Conservation (phyloP, 805 yeast genomes). For the Wickerhamiella bombiphila region DNA sequence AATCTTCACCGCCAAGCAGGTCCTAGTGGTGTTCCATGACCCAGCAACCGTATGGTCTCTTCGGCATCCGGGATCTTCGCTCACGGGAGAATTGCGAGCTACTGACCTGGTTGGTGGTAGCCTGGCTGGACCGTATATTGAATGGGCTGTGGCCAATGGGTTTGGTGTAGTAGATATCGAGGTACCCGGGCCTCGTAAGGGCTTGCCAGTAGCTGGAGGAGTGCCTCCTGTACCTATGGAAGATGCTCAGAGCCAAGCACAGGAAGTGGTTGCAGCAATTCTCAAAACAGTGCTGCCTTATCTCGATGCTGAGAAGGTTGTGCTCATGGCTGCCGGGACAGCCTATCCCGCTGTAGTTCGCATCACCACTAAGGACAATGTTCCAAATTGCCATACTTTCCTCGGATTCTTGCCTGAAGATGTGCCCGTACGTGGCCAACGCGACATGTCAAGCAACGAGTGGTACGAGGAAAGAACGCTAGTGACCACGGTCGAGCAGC, state of each 20-base stretch:
- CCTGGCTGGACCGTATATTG: conserved; percentile 52
- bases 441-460: conserved; percentile 86
- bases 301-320: conserved; percentile 54
- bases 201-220: conserved; percentile 15
- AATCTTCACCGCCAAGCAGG: conserved; percentile 41
- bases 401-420: conserved; percentile 56
- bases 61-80: conserved; percentile 40
- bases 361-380: conserved; percentile 56
- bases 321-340: conserved; percentile 80
- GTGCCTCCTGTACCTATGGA: conserved; percentile 1
- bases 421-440: conserved; percentile 72
- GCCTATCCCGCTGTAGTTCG: conserved; percentile 79
- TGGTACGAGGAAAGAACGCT: conserved; percentile 73
- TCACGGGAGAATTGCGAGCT: conserved; percentile 60
- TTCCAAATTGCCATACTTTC: conserved; percentile 54
- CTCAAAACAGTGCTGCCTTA: conserved; percentile 87
- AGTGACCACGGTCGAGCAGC: conserved; percentile 58
- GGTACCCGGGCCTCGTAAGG: conserved; percentile 52
- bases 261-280: conserved; percentile 59
- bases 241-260: conserved; percentile 20
- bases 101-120: conserved; percentile 62
- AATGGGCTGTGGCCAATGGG: conserved; percentile 46
- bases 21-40: conserved; percentile 69
- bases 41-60: conserved; percentile 89
- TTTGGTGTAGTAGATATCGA: conserved; percentile 76